phyloP scores from a whole-genome alignment of 805 yeast genomes.

The Schwanniomyces occidentalis region DNA sequence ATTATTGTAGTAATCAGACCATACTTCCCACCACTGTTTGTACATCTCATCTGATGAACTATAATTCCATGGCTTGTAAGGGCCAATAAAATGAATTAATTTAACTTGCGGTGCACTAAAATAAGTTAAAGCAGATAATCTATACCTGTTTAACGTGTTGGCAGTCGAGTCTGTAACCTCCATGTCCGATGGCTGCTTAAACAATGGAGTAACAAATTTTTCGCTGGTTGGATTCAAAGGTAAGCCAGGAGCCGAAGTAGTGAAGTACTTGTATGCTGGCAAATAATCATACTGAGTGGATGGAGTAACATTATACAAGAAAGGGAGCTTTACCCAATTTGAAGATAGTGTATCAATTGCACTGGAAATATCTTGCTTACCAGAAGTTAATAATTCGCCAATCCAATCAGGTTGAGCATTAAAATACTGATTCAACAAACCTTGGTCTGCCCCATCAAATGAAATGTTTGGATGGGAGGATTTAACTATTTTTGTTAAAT shows the following conservation, averaged over 20 bases:
- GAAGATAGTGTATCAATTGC: constrained; percentile 9
- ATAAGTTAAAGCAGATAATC: constrained; percentile 19
- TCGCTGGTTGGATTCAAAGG: no score
- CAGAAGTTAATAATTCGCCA: constrained; percentile 6
- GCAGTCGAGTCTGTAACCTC: constrained; percentile 1
- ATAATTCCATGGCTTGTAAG: constrained; percentile 55
- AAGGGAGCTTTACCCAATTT: constrained; percentile 75
- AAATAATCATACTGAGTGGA: constrained; percentile 62
- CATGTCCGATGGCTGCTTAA: constrained; percentile 1
- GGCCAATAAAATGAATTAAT: constrained; percentile 68
- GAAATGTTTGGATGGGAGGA: constrained; percentile 19
- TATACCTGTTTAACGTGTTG: constrained; percentile 12
- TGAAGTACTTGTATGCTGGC: constrained; percentile 65
- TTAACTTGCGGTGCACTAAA: constrained; percentile 36
- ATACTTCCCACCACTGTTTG: constrained; percentile 40
- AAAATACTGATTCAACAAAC: constrained; percentile 77
- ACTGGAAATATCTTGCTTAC: constrained; percentile 2
- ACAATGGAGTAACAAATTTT: constrained; percentile 5
- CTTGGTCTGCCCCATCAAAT: constrained; percentile 94
- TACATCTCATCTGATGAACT: constrained; percentile 16
- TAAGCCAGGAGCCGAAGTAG: constrained; percentile 7
- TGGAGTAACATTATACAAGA: constrained; percentile 79
- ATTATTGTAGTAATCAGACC: constrained; percentile 32
- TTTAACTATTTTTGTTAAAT: constrained; percentile 11
- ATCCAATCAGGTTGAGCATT: constrained; percentile 45